A percentile compares a stretch with the other conserved stretches of the same genome.
Evolutionary conservation across 768 basidiomycete species (phyloP).

Genomic region (Hygrocybe punicea): DNA sequence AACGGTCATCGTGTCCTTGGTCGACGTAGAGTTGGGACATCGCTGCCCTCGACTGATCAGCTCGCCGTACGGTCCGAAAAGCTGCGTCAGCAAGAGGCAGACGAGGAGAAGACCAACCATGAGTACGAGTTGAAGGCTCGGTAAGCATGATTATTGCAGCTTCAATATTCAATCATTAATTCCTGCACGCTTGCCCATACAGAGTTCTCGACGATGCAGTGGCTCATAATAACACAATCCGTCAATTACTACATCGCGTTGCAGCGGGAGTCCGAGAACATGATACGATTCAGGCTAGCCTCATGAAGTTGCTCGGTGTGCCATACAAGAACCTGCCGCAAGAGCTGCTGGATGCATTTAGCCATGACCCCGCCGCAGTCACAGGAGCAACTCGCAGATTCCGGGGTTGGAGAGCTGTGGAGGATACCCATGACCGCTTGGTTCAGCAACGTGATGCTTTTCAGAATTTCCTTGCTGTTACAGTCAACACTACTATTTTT

Average conservation of each 20-base stretch:
- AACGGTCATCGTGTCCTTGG: neutral
- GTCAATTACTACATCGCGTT: constrained; percentile 66
- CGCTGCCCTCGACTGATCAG: constrained; percentile 26
- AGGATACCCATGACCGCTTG: constrained; percentile 67
- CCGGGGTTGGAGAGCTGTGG: constrained; percentile 68
- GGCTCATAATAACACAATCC: constrained; percentile 62
- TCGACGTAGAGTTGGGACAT: constrained; percentile 23
- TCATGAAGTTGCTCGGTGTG: constrained; percentile 48
- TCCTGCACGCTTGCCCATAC: constrained; percentile 1
- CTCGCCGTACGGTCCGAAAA: constrained; percentile 26
- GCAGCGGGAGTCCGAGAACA: constrained; percentile 62
- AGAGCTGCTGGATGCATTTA: constrained; percentile 70
- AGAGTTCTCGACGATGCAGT: constrained; percentile 61
- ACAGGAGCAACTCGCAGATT: constrained; percentile 60
- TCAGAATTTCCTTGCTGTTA: constrained; percentile 41
- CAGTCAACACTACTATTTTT: constrained; percentile 16
- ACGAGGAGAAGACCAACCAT: constrained; percentile 46
- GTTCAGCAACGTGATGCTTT: constrained; percentile 57
- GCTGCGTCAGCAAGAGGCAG: constrained; percentile 39
- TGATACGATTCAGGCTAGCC: constrained; percentile 53
- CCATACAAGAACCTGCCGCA: constrained; percentile 51
- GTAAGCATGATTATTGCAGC: constrained; percentile 33
- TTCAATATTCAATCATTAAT: neutral
- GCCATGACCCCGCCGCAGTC: constrained; percentile 75
- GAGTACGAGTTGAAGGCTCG: constrained; percentile 60